Base-by-base conservation (phyloP, 805 yeast genomes). In the Metschnikowia kofuensis region DNA sequence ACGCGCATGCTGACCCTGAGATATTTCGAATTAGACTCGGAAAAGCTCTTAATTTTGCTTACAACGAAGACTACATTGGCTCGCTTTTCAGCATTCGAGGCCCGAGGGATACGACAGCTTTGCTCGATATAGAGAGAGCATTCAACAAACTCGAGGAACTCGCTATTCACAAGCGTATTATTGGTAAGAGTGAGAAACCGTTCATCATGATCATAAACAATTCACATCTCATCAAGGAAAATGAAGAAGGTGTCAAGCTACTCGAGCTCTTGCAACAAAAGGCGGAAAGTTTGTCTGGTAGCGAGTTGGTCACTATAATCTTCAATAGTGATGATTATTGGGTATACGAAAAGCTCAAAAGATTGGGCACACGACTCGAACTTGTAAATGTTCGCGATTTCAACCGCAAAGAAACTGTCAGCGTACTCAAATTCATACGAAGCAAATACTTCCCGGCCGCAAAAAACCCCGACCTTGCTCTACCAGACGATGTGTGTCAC, bases 1-100 rank as follows among this genome's bases (percentile, higher is more conserved):
- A 88, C 60, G 94, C 94, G 1, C 94, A 87, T 58, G 84, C 91
- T 0, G 96, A 88, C 61, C 89, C 92, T 0, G 96, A 88, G 61
- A 82, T 88, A 42, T 84, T 88, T 62, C 72, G 96, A 50, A 78
- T 87, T 21, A 67, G 96, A 37, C 70, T 88, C 10, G 96, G 96
- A 2, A 78, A 79, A 51, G 91, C 95, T 0, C 68, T 88, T 42
- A 81, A 85, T 51, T 88, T 83, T 61, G 82, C 82, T 37, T 88
- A 75, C 62, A 84, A 79, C 54, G 96, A 88, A 60, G 96, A 88
- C 64, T 88, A 88, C 63, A 82, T 88, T 48, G 96, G 96, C 0
- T 82, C 91, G 0, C 69, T 88, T 47, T 88, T 88, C 56, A 83
- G 89, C 13, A 85, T 88, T 42, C 69, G 88, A 29, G 96, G 96